These are phyloP conservation scores for Zymoseptoria pseudotritici DNA, from an alignment of 2,329 filamentous ascomycete genomes.

Conservation along the genomic window DNA sequence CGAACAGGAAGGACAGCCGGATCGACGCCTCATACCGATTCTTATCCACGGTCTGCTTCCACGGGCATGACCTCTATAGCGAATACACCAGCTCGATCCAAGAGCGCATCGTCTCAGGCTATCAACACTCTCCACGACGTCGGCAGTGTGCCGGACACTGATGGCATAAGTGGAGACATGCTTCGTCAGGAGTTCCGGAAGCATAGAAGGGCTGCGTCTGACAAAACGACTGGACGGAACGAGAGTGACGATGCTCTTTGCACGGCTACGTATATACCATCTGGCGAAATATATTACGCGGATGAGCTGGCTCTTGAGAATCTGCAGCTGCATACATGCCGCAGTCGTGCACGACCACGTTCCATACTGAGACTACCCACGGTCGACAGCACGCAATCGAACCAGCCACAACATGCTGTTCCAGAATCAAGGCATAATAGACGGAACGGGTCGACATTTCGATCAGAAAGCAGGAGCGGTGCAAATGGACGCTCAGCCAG, in stretches of 20 bases:
- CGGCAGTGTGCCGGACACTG: constrained; percentile 28
- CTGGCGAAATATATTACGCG: background rate
- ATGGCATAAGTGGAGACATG: constrained; percentile 35
- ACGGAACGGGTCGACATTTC: constrained; percentile 8
- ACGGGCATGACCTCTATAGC: constrained; percentile 38
- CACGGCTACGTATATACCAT: background rate
- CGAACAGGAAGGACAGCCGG: constrained; percentile 21
- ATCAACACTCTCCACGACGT: constrained; percentile 18
- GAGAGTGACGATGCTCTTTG: constrained; percentile 5
- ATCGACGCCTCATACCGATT: constrained; percentile 37
- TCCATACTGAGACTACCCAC: background rate
- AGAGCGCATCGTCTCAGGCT: constrained; percentile 34
- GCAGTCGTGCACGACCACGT: background rate
- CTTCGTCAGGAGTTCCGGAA: constrained; percentile 39
- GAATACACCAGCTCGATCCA: constrained; percentile 35
- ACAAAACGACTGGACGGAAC: constrained; percentile 3
- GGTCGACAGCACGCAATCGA: constrained; percentile 5
- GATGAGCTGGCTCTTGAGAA: background rate
- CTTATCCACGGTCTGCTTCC: constrained; percentile 32
- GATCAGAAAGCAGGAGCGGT: constrained; percentile 13
- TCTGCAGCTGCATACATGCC: background rate
- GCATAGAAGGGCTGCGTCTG: constrained; percentile 20
- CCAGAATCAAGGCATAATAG: constrained; percentile 4
- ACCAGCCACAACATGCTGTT: constrained; percentile 4
- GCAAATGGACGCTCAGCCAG: constrained; percentile 12